phyloP scores from a whole-genome alignment of 2,329 filamentous ascomycete species.

The Pseudocercospora ulei region DNA sequence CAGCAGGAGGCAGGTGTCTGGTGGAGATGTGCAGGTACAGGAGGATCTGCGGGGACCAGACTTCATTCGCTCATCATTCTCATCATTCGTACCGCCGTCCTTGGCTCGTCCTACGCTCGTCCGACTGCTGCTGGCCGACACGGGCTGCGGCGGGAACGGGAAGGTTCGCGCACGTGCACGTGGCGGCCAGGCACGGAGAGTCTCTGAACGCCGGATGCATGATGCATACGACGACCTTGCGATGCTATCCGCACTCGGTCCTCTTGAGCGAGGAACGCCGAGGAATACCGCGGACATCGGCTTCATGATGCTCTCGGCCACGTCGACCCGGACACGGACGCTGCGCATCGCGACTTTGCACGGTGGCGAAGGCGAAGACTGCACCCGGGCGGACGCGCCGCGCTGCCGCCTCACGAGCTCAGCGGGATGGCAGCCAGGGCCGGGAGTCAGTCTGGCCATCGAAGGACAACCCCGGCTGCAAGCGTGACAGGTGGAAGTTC shows the following conservation, averaged over 20 bases:
- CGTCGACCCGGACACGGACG: conserved; percentile 18
- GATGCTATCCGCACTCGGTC: conserved; percentile 31
- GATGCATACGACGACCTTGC: conserved; percentile 34
- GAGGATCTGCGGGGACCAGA: neutral
- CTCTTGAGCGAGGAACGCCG: conserved; percentile 37
- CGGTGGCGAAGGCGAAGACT: conserved; percentile 22
- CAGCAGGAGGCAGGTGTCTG: conserved; percentile 3
- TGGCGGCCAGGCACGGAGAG: conserved; percentile 1
- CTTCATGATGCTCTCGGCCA: conserved; percentile 30
- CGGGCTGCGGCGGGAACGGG: conserved; percentile 4
- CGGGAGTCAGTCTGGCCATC: conserved; percentile 14
- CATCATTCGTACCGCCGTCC: too few relatives aligned
- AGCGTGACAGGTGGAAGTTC: conserved; percentile 48
- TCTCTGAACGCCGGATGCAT: neutral
- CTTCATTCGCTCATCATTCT: neutral
- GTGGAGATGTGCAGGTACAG: conserved; percentile 6
- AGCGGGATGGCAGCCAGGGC: conserved; percentile 16
- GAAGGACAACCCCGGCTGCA: conserved; percentile 38
- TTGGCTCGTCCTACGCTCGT: neutral
- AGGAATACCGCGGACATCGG: conserved; percentile 31
- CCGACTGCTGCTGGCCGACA: conserved; percentile 6
- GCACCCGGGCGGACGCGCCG: conserved; percentile 17
- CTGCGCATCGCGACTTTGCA: conserved; percentile 25
- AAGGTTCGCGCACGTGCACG: conserved; percentile 8
- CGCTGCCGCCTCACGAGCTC: conserved; percentile 20